Base-by-base conservation (phyloP, 768 basidiomycete genomes). In the Udeniomyces megalosporus region DNA sequence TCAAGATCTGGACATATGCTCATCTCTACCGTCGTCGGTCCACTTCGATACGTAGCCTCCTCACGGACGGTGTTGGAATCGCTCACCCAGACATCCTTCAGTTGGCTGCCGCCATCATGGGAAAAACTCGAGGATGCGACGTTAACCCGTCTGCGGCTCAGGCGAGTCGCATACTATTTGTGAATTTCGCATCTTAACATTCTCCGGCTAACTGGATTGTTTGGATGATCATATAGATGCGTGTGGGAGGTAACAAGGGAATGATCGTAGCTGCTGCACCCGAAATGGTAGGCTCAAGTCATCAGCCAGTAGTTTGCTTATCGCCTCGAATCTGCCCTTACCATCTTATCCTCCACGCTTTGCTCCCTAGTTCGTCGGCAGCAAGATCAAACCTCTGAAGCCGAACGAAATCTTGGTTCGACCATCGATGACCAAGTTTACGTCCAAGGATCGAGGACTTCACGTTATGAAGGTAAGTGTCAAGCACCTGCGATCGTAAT, bases 191-290 rank as follows among this genome's bases (percentile, higher is more conserved):
- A n/a, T n/a, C n/a, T n/a, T n/a, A n/a, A n/a, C n/a, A n/a, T n/a
- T n/a, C n/a, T n/a, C n/a, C n/a, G n/a, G n/a, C n/a, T n/a, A n/a
- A n/a, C n/a, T n/a, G n/a, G n/a, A n/a, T n/a, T n/a, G n/a, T n/a
- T n/a, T n/a, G n/a, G n/a, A n/a, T n/a, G n/a, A n/a, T n/a, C 17
- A 8, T 42, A 8, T 17, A 73, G 53, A 69, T 73, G 61, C 67
- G 72, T 5, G 60, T 71, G 20, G 72, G 72, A 0, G 72, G 72
- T 20, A 69, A 69, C 15, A 73, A 73, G 57, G 72, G 72, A 26
- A 69, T 73, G 7, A 53, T 73, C 54, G 54, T 56, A n/a, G 54
- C 12, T 6, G 52, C 65, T 68, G 2, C 66, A 64, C n/a, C 70
- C 68, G 67, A 70, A n/a, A n/a, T n/a, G n/a, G n/a, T n/a, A n/a